Evolutionary conservation across 176 grass and related monocot genomes (phyloP).

Genomic region (Ensete ventricosum): DNA sequence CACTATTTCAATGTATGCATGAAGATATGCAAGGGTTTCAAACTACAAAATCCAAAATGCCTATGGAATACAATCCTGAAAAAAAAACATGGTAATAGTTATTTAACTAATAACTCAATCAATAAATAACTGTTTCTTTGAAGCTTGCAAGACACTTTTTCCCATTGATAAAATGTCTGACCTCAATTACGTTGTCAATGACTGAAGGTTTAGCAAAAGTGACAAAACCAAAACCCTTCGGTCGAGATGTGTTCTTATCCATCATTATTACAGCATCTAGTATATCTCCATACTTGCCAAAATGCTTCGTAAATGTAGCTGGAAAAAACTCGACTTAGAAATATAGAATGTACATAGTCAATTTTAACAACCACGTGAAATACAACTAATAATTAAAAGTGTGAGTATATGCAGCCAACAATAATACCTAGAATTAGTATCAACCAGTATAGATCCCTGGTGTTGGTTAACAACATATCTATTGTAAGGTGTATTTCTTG

Average conservation of each 20-base stretch:
- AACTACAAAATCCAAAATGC: too few relatives aligned
- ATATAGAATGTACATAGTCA: too few relatives aligned
- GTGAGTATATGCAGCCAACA: too few relatives aligned
- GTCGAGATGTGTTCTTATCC: constrained; percentile 62
- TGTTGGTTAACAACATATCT: too few relatives aligned
- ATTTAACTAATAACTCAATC: background rate
- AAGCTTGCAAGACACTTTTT: constrained; percentile 19
- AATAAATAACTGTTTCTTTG: background rate
- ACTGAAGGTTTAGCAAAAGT: constrained; percentile 60
- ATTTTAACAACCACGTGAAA: too few relatives aligned
- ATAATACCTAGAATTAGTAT: too few relatives aligned
- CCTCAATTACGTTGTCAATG: constrained; percentile 70
- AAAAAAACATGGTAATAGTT: too few relatives aligned
- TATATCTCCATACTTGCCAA: constrained; percentile 70
- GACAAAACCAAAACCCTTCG: constrained; percentile 83
- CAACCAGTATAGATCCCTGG: too few relatives aligned
- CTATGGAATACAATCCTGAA: too few relatives aligned
- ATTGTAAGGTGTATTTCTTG: too few relatives aligned
- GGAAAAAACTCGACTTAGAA: constrained; percentile 10
- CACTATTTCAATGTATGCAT: too few relatives aligned
- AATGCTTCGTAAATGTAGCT: constrained; percentile 65
- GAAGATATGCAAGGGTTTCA: too few relatives aligned
- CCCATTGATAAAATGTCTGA: constrained; percentile 63
- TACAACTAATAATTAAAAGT: background rate
- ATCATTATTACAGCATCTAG: constrained; percentile 89